Base-by-base conservation (phyloP, 2,329 filamentous ascomycete species). In the Rhinocladiella mackenziei region DNA sequence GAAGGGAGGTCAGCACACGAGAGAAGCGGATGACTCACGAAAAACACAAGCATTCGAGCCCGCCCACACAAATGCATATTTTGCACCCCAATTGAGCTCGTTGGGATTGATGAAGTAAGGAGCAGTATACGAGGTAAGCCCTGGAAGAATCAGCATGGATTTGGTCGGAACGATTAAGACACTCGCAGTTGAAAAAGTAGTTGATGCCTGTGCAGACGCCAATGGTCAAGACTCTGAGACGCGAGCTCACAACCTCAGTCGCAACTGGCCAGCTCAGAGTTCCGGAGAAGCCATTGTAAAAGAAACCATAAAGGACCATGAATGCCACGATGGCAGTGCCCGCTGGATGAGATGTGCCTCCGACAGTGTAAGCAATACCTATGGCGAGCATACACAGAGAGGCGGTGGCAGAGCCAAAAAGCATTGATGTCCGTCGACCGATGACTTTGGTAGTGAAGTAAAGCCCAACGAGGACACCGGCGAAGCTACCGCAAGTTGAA, bases 11-110 rank as follows among this genome's bases (percentile, higher is more conserved):
- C 25, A 20, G 19, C n/a, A 19, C 15, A 26, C 35, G 26, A 14
- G 39, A 32, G 20, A 36, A 14, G 30, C 14, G 19, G 30, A 33
- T 26, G 58, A 50, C 47, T 33, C 14, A 50, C 62, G 65, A 55
- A 67, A 71, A 7, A 71, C 61, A 1, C 58, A 17, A 3, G 67
- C 68, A 2, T 50, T 50, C 1, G 69, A 71, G 2, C 63, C 58
- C 2, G 65, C 70, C 70, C 69, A 73, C n/a, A 73, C 64, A 45
- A 67, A 73, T 2, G 69, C 70, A 44, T 68, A 72, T 60, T 72
- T 72, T 23, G 69, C 70, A 0, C 62, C 65, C 8, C 69, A 53
- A 41, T 69, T 64, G 60, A 65, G 66, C 8, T 63, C 63, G 0
- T 63, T 66, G 0, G 61, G 56, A 48, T 69, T 68, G 5, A 69